A percentile compares a stretch with the other conserved stretches of the same genome.
phyloP scores from a whole-genome alignment of 441 rosid species.

The Manihot esculenta region DNA sequence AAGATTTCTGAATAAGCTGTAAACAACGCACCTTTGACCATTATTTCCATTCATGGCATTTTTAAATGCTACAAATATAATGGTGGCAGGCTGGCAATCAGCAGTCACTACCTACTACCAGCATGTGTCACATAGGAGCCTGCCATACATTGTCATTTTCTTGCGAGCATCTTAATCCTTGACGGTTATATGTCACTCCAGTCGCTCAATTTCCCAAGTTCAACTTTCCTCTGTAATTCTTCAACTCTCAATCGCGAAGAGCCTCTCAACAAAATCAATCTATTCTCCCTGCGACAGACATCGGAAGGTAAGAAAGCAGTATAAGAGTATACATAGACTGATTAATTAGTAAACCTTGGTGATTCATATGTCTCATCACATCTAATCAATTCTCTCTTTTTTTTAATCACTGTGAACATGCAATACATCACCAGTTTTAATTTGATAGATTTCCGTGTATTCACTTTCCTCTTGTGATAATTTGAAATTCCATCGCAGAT shows the following conservation, averaged over 20 bases:
- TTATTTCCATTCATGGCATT: not conserved
- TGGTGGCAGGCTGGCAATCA: not conserved
- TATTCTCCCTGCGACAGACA: not conserved
- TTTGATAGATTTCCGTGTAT: not conserved
- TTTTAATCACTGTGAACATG: not conserved
- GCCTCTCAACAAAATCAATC: not conserved
- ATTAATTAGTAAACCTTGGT: not conserved
- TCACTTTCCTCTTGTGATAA: not conserved
- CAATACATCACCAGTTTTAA: not conserved
- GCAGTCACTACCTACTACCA: not conserved
- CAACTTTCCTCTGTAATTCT: not conserved
- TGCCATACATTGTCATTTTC: conserved; percentile 1
- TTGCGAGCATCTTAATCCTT: not conserved
- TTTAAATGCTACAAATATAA: not conserved
- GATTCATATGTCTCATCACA: not conserved
- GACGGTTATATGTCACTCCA: not conserved
- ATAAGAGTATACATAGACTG: not conserved
- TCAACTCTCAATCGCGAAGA: not conserved
- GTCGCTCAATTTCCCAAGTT: not conserved
- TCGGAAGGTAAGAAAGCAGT: not conserved
- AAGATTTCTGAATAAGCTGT: not conserved
- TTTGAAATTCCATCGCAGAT: not conserved
- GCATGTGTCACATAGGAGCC: conserved; percentile 2
- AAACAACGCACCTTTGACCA: not conserved
- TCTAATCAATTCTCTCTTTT: not conserved